phyloP scores from a whole-genome alignment of 495 filamentous ascomycete genomes.

The Podospora didyma region DNA sequence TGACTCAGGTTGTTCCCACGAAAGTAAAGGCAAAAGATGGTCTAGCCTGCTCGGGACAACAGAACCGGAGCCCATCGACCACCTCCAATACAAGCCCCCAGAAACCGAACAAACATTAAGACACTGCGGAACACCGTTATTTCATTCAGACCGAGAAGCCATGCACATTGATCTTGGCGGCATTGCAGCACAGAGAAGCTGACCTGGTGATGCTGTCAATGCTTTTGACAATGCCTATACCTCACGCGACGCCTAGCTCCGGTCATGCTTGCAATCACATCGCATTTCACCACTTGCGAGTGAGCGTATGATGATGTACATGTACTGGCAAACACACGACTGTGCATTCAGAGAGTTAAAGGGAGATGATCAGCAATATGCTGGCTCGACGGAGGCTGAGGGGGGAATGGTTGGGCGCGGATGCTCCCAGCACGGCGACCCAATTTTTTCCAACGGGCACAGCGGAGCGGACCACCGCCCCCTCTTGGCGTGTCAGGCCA shows the following conservation, averaged over 20 bases:
- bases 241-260: background rate
- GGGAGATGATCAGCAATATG: background rate
- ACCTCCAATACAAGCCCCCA: too few relatives aligned
- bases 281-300: background rate
- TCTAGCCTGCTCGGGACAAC: too few relatives aligned
- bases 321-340: background rate
- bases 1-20: slow-evolving; percentile 1
- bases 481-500: too few relatives aligned
- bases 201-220: slow-evolving; percentile 1
- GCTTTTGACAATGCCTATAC: background rate
- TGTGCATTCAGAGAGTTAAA: background rate
- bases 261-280: slow-evolving; percentile 4
- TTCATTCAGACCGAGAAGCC: background rate
- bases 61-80: too few relatives aligned
- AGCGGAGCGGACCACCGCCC: background rate
- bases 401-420: background rate
- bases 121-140: background rate
- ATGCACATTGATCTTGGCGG: background rate
- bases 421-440: background rate
- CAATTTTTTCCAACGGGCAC: background rate
- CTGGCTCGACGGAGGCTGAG: background rate
- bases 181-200: background rate
- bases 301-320: background rate
- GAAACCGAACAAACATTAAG: background rate
- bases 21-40: too few relatives aligned